Conservation (phyloP, 257 asterid species). For the Rhazya stricta region DNA sequence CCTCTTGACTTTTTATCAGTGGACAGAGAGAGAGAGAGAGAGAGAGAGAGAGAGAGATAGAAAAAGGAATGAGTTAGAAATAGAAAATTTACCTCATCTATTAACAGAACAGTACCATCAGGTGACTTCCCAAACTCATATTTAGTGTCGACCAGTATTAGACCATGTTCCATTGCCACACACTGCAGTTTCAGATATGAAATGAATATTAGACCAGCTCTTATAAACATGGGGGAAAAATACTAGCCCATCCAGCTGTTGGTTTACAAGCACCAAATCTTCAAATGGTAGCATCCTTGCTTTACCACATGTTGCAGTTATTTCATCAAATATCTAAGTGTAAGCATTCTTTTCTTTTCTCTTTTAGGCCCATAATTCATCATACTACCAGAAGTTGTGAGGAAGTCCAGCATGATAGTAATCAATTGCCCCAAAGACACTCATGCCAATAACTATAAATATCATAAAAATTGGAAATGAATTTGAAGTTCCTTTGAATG, state of each 20-base stretch:
- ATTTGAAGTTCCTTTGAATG: not conserved
- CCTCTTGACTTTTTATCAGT: not conserved
- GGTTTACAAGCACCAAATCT: not conserved
- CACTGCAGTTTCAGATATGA: constrained; percentile 34
- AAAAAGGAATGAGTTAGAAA: not conserved
- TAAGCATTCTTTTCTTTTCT: not conserved
- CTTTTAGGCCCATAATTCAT: not conserved
- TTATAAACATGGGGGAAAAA: not conserved
- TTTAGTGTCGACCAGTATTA: constrained; percentile 88
- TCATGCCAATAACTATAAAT: not conserved
- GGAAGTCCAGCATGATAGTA: not conserved
- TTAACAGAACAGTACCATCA: constrained; percentile 67
- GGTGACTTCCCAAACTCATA: constrained; percentile 95
- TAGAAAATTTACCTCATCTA: constrained; percentile 63
- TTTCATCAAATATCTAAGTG: not conserved
- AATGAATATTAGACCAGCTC: not conserved
- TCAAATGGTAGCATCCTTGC: not conserved
- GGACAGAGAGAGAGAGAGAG: no score
- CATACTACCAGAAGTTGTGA: not conserved
- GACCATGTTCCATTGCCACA: constrained; percentile 71
- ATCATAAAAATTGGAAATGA: not conserved
- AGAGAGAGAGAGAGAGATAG: no score
- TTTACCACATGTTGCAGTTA: not conserved
- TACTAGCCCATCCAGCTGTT: not conserved
- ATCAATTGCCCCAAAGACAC: not conserved